These are phyloP conservation scores for Mentha longifolia DNA, from an alignment of 257 asterid genomes.

Conservation along the genomic window DNA sequence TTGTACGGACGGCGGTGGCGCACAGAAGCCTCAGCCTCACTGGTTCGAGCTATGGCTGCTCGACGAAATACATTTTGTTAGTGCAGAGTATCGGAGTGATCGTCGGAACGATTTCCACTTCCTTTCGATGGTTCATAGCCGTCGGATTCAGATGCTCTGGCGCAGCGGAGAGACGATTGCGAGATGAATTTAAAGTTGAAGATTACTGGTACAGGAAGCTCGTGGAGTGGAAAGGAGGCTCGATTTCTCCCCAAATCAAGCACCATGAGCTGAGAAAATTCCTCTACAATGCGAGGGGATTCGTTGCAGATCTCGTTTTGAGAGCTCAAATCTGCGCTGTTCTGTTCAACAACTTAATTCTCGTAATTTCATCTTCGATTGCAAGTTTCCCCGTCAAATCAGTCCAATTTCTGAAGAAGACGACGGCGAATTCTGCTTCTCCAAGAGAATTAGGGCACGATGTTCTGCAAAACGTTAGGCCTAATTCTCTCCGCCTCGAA, in stretches of 20 bases:
- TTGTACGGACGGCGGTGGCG: conserved; percentile 28
- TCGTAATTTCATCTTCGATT: not conserved
- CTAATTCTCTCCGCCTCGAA: conserved; percentile 44
- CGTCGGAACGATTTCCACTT: conserved; percentile 42
- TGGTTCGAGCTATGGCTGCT: conserved; percentile 42
- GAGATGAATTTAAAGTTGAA: conserved; percentile 30
- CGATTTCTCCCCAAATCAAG: conserved; percentile 26
- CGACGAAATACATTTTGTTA: conserved; percentile 39
- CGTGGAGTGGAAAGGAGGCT: conserved; percentile 45
- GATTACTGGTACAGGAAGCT: conserved; percentile 49
- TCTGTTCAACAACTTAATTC: not conserved
- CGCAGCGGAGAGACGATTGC: conserved; percentile 8
- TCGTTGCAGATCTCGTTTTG: not conserved
- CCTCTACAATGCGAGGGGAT: conserved; percentile 35
- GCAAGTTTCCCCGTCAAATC: not conserved
- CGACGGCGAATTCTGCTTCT: not conserved
- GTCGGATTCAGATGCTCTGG: conserved; percentile 29
- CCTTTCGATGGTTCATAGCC: conserved; percentile 42
- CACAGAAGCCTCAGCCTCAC: not conserved
- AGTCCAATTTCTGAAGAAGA: not conserved
- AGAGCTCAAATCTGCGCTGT: not conserved
- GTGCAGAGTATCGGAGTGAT: conserved; percentile 41
- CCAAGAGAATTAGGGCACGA: not conserved
- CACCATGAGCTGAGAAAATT: conserved; percentile 32
- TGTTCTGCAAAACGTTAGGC: conserved; percentile 21